Conservation (phyloP, 352 stramenopile species). For the Phytophthora agathidicida region DNA sequence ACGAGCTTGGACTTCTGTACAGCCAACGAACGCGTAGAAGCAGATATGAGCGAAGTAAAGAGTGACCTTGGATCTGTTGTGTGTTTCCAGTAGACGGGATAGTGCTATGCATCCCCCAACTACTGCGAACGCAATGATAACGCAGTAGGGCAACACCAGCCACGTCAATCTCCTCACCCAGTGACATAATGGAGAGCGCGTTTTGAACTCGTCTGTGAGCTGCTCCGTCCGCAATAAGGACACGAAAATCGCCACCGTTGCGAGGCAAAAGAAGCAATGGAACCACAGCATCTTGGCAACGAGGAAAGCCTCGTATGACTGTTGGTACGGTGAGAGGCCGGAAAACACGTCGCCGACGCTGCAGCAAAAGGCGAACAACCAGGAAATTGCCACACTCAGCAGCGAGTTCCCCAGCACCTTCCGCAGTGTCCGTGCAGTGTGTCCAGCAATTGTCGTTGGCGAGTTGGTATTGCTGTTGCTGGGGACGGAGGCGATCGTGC, state of each 20-base stretch:
- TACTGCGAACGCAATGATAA: slow-evolving; percentile 6
- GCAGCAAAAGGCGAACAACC: slow-evolving; percentile 14
- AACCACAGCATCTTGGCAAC: slow-evolving; percentile 28
- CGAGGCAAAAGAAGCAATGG: slow-evolving; percentile 22
- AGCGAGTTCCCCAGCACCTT: slow-evolving; percentile 30
- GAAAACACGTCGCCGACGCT: slow-evolving; percentile 20
- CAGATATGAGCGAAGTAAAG: slow-evolving; percentile 16
- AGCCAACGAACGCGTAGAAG: slow-evolving; percentile 23
- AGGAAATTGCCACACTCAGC: slow-evolving; percentile 19
- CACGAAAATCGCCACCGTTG: slow-evolving; percentile 19
- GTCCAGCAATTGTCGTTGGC: background rate
- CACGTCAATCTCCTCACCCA: slow-evolving; percentile 12
- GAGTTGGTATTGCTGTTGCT: no score
- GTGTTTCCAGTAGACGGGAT: background rate
- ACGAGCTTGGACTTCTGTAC: slow-evolving; percentile 16
- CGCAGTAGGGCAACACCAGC: background rate
- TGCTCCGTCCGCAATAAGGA: slow-evolving; percentile 21
- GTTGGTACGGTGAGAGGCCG: background rate
- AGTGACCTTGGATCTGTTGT: background rate
- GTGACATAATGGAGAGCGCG: background rate
- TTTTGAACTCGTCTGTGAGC: background rate
- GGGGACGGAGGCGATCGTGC: no score
- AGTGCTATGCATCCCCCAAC: slow-evolving; percentile 1
- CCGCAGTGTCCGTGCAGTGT: slow-evolving; percentile 9
- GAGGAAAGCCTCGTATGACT: slow-evolving; percentile 20